Percentiles rank a stretch among this genome's conserved stretches.
Evolutionary conservation across 345 rosid genomes (phyloP).

Genomic region (Salix suchowensis): DNA sequence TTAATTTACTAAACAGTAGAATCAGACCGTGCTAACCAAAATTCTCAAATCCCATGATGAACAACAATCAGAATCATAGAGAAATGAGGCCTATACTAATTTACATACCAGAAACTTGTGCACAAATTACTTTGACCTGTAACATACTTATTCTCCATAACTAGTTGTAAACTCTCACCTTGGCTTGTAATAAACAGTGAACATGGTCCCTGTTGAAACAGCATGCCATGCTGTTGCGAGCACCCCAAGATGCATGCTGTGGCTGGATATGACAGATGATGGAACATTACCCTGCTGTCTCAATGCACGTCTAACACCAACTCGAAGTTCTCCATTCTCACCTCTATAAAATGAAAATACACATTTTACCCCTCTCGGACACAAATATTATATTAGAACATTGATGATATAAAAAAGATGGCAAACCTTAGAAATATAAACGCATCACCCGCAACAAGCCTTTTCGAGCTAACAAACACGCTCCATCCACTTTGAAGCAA

Average conservation of each 20-base stretch:
- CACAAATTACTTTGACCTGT: background rate
- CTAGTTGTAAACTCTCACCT: constrained; percentile 25
- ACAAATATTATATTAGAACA: background rate
- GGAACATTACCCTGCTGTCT: constrained; percentile 48
- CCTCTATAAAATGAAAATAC: constrained; percentile 26
- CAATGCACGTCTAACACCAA: constrained; percentile 59
- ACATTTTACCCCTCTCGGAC: background rate
- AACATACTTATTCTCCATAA: background rate
- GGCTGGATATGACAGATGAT: constrained; percentile 58
- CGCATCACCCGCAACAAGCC: constrained; percentile 67
- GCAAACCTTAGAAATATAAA: constrained; percentile 55
- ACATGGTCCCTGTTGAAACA: constrained; percentile 43
- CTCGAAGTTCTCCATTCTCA: constrained; percentile 55
- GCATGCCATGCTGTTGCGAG: constrained; percentile 73
- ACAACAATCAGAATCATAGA: background rate
- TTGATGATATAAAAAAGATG: background rate
- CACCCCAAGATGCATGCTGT: constrained; percentile 66
- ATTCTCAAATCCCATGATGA: background rate
- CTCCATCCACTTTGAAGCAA: constrained; percentile 69
- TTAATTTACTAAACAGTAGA: background rate
- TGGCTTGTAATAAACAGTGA: constrained; percentile 57
- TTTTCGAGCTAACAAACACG: constrained; percentile 54
- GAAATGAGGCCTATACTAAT: background rate
- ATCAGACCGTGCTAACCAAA: background rate
- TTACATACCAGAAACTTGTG: background rate